Evolutionary conservation across 805 yeast genomes (phyloP).

Genomic region (Wickerhamiella nectarea): DNA sequence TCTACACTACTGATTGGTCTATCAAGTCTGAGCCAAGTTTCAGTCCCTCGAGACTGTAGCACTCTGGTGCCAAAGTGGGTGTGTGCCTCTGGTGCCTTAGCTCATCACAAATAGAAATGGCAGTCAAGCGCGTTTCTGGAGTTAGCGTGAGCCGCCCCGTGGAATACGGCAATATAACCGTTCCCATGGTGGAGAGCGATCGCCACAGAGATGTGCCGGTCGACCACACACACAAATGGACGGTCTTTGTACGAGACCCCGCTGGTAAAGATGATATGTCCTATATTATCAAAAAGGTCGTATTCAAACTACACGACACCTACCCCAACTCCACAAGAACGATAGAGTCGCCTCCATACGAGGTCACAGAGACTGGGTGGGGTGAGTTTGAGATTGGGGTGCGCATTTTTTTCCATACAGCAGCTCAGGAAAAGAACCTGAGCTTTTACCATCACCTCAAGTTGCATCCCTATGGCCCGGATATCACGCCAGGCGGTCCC

Average conservation of each 20-base stretch:
- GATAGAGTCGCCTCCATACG: conserved; percentile 82
- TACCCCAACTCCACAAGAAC: conserved; percentile 77
- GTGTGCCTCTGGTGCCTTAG: too few species aligned
- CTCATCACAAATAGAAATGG: background rate
- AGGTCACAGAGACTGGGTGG: conserved; percentile 97
- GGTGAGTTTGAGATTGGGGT: conserved; percentile 94
- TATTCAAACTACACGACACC: conserved; percentile 90
- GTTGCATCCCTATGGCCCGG: conserved; percentile 65
- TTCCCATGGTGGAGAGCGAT: conserved; percentile 41
- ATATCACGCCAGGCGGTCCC: conserved; percentile 18
- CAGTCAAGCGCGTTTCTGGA: conserved; percentile 28
- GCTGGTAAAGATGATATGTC: conserved; percentile 59
- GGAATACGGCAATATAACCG: conserved; percentile 68
- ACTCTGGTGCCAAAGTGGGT: too few species aligned
- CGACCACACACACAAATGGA: conserved; percentile 94
- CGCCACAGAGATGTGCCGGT: conserved; percentile 53
- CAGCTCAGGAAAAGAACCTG: conserved; percentile 75
- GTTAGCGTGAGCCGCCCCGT: conserved; percentile 66
- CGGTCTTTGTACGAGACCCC: conserved; percentile 78
- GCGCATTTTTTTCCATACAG: conserved; percentile 74
- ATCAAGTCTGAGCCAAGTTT: too few species aligned
- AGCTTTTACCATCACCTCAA: conserved; percentile 79
- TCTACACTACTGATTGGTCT: too few species aligned
- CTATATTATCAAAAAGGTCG: conserved; percentile 74
- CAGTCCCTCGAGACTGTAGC: too few species aligned